Evolutionary conservation across 768 basidiomycete species (phyloP).

Genomic region (Lyophyllum decastes): DNA sequence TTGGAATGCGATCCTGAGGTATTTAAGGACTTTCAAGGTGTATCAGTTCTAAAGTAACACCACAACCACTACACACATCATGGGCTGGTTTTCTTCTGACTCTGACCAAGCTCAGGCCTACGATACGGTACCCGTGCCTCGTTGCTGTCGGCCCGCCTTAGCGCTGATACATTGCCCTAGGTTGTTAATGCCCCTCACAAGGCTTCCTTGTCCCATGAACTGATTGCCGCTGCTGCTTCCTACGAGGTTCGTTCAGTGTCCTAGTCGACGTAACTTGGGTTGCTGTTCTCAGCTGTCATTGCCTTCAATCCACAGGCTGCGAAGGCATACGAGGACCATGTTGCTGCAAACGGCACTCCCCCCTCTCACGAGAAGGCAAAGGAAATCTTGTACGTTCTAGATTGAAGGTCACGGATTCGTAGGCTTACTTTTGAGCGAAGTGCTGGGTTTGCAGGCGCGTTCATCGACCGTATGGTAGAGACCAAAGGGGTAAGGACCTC

Average conservation of each 20-base stretch:
- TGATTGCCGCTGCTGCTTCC: constrained; percentile 66
- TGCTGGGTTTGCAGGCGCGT: constrained; percentile 56
- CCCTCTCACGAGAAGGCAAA: constrained; percentile 55
- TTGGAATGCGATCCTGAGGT: background rate
- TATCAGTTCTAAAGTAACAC: background rate
- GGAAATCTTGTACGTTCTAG: constrained; percentile 42
- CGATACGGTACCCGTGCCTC: constrained; percentile 30
- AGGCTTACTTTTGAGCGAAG: constrained; percentile 20
- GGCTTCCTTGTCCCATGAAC: constrained; percentile 62
- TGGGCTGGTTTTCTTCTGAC: constrained; percentile 45
- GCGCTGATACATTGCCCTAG: constrained; percentile 28
- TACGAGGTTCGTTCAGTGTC: constrained; percentile 46
- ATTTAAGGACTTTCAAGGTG: background rate
- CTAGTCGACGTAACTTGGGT: too few species aligned
- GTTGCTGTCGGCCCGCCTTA: background rate
- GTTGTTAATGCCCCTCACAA: constrained; percentile 52
- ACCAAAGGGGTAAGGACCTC: constrained; percentile 44
- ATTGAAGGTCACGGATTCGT: background rate
- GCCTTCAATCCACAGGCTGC: constrained; percentile 43
- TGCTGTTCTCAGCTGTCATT: background rate
- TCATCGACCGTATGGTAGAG: constrained; percentile 56
- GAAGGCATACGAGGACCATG: constrained; percentile 64
- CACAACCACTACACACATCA: constrained; percentile 15
- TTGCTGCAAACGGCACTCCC: constrained; percentile 47
- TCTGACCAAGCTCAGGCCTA: constrained; percentile 45